Conservation (phyloP, 345 rosid species). For the Acer saccharum region DNA sequence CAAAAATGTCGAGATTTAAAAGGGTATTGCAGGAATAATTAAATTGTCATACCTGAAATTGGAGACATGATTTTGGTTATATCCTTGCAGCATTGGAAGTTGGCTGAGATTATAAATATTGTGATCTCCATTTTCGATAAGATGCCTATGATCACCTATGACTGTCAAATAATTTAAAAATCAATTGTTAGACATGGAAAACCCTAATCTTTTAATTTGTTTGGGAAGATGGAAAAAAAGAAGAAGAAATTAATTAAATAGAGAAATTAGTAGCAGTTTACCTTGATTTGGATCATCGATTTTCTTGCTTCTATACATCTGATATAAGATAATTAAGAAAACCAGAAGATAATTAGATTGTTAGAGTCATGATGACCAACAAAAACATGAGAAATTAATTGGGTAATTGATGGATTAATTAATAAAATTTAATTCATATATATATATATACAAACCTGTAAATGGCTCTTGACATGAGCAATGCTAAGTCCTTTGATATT, state of each 20-base stretch:
- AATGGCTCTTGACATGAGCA: conserved; percentile 92
- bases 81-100: conserved; percentile 74
- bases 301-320: conserved; percentile 93
- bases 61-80: conserved; percentile 37
- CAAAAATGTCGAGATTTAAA: not conserved
- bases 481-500: conserved; percentile 84
- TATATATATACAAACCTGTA: conserved; percentile 52
- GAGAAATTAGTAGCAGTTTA: conserved; percentile 20
- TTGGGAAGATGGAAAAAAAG: not conserved
- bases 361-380: not conserved
- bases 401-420: not conserved
- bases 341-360: not conserved
- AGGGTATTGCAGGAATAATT: not conserved
- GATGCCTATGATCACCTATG: conserved; percentile 57
- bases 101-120: conserved; percentile 76
- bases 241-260: not conserved
- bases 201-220: conserved; percentile 27
- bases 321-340: conserved; percentile 6
- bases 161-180: conserved; percentile 39
- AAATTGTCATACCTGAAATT: conserved; percentile 52
- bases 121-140: conserved; percentile 59
- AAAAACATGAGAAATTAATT: not conserved
- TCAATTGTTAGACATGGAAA: not conserved
- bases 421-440: not conserved
- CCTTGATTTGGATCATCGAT: conserved; percentile 69